phyloP scores from a whole-genome alignment of 805 yeast genomes.

The Hanseniaspora mollemarum region DNA sequence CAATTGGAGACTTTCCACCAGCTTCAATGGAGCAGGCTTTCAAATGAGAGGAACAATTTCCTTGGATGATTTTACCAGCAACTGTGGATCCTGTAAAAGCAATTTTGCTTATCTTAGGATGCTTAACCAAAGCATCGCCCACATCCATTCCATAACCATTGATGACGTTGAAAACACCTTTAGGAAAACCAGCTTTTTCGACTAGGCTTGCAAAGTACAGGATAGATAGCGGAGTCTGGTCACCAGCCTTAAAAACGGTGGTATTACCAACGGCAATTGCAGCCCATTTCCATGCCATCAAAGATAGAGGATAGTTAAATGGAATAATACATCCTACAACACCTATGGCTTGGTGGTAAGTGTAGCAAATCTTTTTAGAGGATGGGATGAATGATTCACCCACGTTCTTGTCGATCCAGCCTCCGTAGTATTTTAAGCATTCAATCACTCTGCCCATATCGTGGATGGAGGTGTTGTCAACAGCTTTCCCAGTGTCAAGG shows the following conservation, averaged over 20 bases:
- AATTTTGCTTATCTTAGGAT: conserved; percentile 45
- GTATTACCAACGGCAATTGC: conserved; percentile 73
- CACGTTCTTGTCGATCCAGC: conserved; percentile 71
- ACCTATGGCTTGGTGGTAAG: conserved; percentile 55
- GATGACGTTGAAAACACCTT: conserved; percentile 62
- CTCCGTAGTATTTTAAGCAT: conserved; percentile 68
- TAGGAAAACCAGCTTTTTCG: conserved; percentile 59
- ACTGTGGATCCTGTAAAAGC: conserved; percentile 59
- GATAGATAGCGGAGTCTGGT: conserved; percentile 62
- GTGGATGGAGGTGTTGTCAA: conserved; percentile 45
- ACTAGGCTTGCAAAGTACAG: conserved; percentile 49
- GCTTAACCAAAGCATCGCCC: conserved; percentile 56
- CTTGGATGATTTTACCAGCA: conserved; percentile 56
- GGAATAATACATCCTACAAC: conserved; percentile 62
- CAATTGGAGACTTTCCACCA: conserved; percentile 61
- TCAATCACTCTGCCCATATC: conserved; percentile 56
- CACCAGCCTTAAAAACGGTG: conserved; percentile 62
- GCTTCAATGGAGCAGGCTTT: conserved; percentile 59
- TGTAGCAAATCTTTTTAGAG: conserved; percentile 46
- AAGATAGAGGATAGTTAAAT: conserved; percentile 59
- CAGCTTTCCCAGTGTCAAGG: conserved; percentile 73
- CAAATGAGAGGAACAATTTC: conserved; percentile 47
- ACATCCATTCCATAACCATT: conserved; percentile 60
- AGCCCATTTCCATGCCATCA: conserved; percentile 73
- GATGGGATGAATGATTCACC: conserved; percentile 34